Evolutionary conservation across 768 basidiomycete genomes (phyloP).

Genomic region (Boletellus emodensis): DNA sequence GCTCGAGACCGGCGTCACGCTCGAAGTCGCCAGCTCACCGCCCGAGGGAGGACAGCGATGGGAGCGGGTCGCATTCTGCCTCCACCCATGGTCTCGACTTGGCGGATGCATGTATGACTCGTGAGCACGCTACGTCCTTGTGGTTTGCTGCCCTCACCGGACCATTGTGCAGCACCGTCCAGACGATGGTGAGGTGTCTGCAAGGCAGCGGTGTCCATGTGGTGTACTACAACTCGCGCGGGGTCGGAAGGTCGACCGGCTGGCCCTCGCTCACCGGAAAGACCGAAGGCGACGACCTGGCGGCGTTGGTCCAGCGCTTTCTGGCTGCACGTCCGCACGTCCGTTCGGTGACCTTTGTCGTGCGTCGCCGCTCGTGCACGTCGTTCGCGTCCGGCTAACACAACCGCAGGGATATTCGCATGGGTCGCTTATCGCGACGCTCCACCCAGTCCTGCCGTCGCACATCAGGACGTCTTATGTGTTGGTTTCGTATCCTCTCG

Average conservation of each 20-base stretch:
- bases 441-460: conserved; percentile 51
- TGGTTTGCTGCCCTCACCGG: neutral
- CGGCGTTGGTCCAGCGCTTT: conserved; percentile 57
- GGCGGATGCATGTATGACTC: conserved; percentile 75
- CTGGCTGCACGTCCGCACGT: conserved; percentile 41
- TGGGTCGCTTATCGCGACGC: conserved; percentile 69
- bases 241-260: conserved; percentile 71
- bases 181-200: conserved; percentile 45
- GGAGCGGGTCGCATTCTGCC: conserved; percentile 59
- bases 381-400: neutral
- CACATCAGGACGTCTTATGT: conserved; percentile 59
- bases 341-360: conserved; percentile 54
- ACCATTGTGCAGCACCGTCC: conserved; percentile 26
- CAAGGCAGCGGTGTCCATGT: conserved; percentile 50
- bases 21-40: conserved; percentile 38
- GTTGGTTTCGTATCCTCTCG: conserved; percentile 73
- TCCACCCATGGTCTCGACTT: conserved; percentile 86
- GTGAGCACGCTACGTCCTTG: conserved; percentile 40
- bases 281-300: conserved; percentile 66
- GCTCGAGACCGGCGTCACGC: conserved; percentile 38
- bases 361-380: conserved; percentile 32
- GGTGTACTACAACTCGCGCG: conserved; percentile 72
- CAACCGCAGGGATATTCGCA: conserved; percentile 69
- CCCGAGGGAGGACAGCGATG: conserved; percentile 19
- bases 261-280: conserved; percentile 70